Percentiles rank a stretch among this genome's conserved stretches.
phyloP scores from a whole-genome alignment of 2,329 filamentous ascomycete genomes.

The Didymella arachidicola region DNA sequence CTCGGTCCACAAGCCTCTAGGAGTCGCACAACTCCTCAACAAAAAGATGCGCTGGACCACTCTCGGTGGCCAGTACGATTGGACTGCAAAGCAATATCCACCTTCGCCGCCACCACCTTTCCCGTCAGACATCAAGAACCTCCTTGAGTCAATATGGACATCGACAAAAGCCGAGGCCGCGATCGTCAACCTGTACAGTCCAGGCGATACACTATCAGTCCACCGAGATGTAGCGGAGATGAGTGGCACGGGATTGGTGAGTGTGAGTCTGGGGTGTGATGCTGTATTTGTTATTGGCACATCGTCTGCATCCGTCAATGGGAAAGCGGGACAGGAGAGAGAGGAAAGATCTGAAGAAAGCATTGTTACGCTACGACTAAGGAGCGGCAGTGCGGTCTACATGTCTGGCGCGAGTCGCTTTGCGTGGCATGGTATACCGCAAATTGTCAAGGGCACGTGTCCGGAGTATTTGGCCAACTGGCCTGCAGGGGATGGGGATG shows the following conservation, averaged over 20 bases:
- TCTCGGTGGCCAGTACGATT: constrained; percentile 94
- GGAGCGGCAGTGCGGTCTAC: constrained; percentile 87
- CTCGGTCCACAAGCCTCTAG: constrained; percentile 75
- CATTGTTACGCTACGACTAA: constrained; percentile 55
- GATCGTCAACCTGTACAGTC: constrained; percentile 91
- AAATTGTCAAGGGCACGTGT: constrained; percentile 80
- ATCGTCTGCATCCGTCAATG: constrained; percentile 67
- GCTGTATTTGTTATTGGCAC: constrained; percentile 83
- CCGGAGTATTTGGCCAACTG: constrained; percentile 76
- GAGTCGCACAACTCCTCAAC: constrained; percentile 73
- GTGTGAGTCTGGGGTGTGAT: constrained; percentile 89
- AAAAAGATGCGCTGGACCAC: constrained; percentile 93
- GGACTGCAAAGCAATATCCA: constrained; percentile 87
- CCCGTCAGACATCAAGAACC: constrained; percentile 72
- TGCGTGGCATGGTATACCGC: constrained; percentile 95
- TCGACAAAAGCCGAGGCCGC: constrained; percentile 83
- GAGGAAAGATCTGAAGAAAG: constrained; percentile 31
- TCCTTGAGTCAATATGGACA: constrained; percentile 77
- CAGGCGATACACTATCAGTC: constrained; percentile 88
- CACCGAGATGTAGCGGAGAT: constrained; percentile 94
- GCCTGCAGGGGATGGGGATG: constrained; percentile 64
- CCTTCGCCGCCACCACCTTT: constrained; percentile 72
- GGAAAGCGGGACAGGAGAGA: neutral
- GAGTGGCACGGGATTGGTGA: constrained; percentile 78
- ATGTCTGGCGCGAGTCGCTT: constrained; percentile 85